phyloP scores from a whole-genome alignment of 805 yeast genomes.

The Cyberlindnera samutprakarnensis region DNA sequence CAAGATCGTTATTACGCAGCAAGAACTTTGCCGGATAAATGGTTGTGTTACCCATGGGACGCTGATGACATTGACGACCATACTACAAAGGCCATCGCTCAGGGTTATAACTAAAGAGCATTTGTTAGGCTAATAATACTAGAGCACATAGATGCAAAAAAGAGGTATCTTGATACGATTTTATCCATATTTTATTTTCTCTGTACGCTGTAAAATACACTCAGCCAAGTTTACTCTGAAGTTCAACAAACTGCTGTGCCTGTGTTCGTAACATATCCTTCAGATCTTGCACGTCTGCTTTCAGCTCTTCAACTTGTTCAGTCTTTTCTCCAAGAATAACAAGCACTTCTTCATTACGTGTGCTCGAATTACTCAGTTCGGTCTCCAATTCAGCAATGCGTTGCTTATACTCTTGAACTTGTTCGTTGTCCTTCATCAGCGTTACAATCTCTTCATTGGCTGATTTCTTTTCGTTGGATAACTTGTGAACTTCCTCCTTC shows the following conservation, averaged over 20 bases:
- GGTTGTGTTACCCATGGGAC: constrained; percentile 94
- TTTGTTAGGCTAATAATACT: too few relatives aligned
- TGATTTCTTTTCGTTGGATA: constrained; percentile 50
- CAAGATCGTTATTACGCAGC: constrained; percentile 64
- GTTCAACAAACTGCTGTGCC: constrained; percentile 75
- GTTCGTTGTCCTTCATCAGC: constrained; percentile 48
- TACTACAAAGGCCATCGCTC: constrained; percentile 54
- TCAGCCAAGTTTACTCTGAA: constrained; percentile 43
- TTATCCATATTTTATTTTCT: not conserved
- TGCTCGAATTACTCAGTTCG: constrained; percentile 18
- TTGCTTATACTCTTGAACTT: constrained; percentile 26
- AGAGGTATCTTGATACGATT: too few relatives aligned
- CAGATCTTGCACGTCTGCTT: constrained; percentile 82
- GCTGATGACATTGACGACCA: constrained; percentile 75
- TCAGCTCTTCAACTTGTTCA: constrained; percentile 77
- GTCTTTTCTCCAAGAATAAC: constrained; percentile 80
- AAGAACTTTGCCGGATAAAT: constrained; percentile 62
- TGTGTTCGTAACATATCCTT: constrained; percentile 79
- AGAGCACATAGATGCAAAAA: too few relatives aligned
- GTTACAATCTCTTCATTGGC: constrained; percentile 62
- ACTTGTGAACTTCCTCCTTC: constrained; percentile 51
- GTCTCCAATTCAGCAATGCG: constrained; percentile 33
- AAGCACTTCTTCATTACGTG: constrained; percentile 47
- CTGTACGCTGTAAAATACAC: not conserved
- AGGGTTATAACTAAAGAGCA: constrained; percentile 45